Evolutionary conservation across 306 rosid species (phyloP).

Genomic region (Trifolium dubium): DNA sequence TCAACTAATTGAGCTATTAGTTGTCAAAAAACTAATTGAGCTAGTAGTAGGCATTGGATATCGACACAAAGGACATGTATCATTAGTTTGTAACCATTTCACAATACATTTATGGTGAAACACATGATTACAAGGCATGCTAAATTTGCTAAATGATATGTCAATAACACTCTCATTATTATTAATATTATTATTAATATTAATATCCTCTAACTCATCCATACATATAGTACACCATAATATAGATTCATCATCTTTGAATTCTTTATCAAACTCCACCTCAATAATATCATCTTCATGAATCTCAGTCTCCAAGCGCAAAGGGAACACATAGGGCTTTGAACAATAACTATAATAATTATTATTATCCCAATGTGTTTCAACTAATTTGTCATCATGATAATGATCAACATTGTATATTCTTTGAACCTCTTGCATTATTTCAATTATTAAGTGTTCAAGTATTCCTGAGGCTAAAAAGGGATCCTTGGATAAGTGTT

Average conservation of each 20-base stretch:
- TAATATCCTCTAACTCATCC: background rate
- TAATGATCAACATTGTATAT: background rate
- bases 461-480: background rate
- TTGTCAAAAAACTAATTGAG: background rate
- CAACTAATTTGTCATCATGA: background rate
- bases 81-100: background rate
- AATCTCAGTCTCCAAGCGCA: background rate
- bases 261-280: too few species aligned
- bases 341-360: too few species aligned
- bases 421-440: background rate
- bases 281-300: background rate
- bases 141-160: background rate
- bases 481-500: background rate
- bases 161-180: background rate
- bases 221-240: background rate
- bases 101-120: background rate
- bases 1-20: background rate
- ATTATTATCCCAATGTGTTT: background rate
- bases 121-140: background rate
- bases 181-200: background rate
- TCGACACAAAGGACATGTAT: conserved; percentile 4
- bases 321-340: background rate
- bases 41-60: background rate
- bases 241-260: too few species aligned
- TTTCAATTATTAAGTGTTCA: background rate